phyloP scores from a whole-genome alignment of 192 early-diverging fungal species.

The Linderina pennispora region DNA sequence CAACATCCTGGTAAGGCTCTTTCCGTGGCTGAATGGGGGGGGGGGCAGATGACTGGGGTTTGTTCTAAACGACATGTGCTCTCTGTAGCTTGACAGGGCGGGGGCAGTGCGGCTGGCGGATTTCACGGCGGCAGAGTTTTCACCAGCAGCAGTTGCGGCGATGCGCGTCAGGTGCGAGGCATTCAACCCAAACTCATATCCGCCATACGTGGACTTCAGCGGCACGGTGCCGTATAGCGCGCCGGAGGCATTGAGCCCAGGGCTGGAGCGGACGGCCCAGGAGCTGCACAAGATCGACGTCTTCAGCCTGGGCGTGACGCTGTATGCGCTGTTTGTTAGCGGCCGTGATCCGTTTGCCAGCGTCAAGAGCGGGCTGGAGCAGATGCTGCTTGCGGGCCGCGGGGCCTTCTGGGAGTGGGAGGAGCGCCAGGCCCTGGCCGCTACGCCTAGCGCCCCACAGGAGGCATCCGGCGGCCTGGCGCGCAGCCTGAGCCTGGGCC shows the following conservation, averaged over 20 bases:
- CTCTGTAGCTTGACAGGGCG: conserved; percentile 30
- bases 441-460: conserved; percentile 13
- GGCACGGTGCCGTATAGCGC: conserved; percentile 54
- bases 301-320: conserved; percentile 51
- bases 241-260: conserved; percentile 48
- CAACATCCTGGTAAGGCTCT: conserved; percentile 48
- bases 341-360: conserved; percentile 53
- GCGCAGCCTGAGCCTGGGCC: conserved; percentile 17
- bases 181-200: conserved; percentile 22
- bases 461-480: conserved; percentile 13
- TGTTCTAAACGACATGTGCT: no score
- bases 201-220: conserved; percentile 42
- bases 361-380: conserved; percentile 53
- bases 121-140: conserved; percentile 42
- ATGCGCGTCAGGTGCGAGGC: conserved; percentile 14
- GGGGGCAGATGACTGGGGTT: no score
- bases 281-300: conserved; percentile 48
- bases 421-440: conserved; percentile 32
- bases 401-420: conserved; percentile 63
- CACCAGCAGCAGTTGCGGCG: conserved; percentile 13
- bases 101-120: conserved; percentile 45
- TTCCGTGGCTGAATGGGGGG: background rate
- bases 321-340: conserved; percentile 53
- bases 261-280: conserved; percentile 2
- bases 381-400: conserved; percentile 52